Evolutionary conservation across 495 filamentous ascomycete genomes (phyloP), one percentile per base, ranked within the genome.

Genomic region (Penicillium odoratum): DNA sequence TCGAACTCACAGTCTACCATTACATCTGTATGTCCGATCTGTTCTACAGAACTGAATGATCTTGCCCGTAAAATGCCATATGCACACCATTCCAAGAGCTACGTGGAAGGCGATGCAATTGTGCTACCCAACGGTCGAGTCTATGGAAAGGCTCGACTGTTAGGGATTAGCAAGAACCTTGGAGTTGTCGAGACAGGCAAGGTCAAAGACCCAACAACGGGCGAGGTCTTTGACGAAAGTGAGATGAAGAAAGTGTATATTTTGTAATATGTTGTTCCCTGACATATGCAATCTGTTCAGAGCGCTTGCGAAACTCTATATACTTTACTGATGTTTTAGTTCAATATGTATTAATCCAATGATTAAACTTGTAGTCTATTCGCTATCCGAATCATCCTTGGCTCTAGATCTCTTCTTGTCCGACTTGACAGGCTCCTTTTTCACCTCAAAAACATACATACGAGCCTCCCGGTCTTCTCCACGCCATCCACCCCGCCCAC

Each of bases 201-300:
- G 65, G 82, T 97, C 18, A 93, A 91, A 73, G 94, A 98, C 72
- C 85, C 93, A 49, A 88, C 87, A 18, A 91, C 86, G 3, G 86
- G 88, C 3, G 82, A 89, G 59, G 72, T 87, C 10, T 96, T 81
- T 60, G 68, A 74, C 8, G 72, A 74, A 54, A 74, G 70, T 1
- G 78, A 84, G 51, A 72, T 96, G 56, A 90, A 88, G 80, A 98
- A 96, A 73, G 92, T 97, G 21, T 98, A 86, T 69, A 96, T 97
- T 55, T 85, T 87, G 73, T 88, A 77, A 68, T 51, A 5, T 26
- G n/a, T 5, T 18, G 18, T 51, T 36, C 21, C 21, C 21, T 21
- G 21, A 21, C 21, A 21, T 21, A 21, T 21, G 21, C 21, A 21
- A 21, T 1, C 21, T 21, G 21, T 2, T 21, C 21, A 21, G 21